These are phyloP conservation scores for Didymella lethalis DNA, from an alignment of 2,329 filamentous ascomycete species.

Conservation along the genomic window DNA sequence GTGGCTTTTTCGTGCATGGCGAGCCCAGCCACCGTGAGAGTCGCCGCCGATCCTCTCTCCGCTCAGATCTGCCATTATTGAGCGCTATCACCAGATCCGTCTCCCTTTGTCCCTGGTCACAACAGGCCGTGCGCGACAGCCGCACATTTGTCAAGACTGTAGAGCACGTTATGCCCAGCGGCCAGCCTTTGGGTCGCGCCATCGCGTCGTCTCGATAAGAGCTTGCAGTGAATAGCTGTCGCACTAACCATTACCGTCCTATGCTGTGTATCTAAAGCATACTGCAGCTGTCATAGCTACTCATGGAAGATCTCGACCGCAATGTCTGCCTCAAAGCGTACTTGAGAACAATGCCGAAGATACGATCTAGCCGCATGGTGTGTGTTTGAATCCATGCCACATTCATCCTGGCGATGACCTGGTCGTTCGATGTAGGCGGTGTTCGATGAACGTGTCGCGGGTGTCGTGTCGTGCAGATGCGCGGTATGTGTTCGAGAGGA, in stretches of 20 bases:
- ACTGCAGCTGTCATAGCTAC: constrained; percentile 32
- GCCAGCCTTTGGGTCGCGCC: constrained; percentile 5
- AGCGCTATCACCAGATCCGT: constrained; percentile 5
- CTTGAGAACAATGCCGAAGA: constrained; percentile 24
- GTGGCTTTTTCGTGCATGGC: constrained; percentile 27
- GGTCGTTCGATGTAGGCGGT: not conserved
- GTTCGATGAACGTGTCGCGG: not conserved
- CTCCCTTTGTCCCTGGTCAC: constrained; percentile 11
- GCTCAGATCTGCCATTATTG: constrained; percentile 4
- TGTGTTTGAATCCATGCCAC: constrained; percentile 41
- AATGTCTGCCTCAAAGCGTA: constrained; percentile 33
- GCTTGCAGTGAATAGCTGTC: constrained; percentile 1
- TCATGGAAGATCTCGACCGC: constrained; percentile 14
- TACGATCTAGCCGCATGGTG: constrained; percentile 45
- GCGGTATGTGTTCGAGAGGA: not conserved
- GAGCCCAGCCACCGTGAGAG: constrained; percentile 41
- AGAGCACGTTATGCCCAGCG: constrained; percentile 1
- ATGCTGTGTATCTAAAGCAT: constrained; percentile 42
- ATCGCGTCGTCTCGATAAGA: constrained; percentile 1
- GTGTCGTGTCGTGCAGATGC: not conserved
- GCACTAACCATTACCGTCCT: constrained; percentile 16
- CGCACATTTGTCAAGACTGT: constrained; percentile 3
- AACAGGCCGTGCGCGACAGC: constrained; percentile 14
- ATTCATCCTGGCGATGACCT: constrained; percentile 15
- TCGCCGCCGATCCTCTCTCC: constrained; percentile 13